Evolutionary conservation across 177 flowering plant genomes (phyloP).

Genomic region (Vitis hybrid): DNA sequence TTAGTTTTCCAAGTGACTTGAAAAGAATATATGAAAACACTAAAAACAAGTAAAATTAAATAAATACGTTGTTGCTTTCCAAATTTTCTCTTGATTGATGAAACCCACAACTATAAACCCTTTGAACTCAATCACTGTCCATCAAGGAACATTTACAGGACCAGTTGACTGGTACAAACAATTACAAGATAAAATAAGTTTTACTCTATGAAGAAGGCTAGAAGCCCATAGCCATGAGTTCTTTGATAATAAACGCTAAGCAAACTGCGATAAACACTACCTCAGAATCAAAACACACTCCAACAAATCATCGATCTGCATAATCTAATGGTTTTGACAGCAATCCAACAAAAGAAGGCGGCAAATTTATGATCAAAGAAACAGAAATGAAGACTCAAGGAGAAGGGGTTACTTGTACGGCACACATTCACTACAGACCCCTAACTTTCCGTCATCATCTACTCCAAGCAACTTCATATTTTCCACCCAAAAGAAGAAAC

Average conservation of each 20-base stretch:
- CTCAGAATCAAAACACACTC: background rate
- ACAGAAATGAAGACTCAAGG: conserved; percentile 6
- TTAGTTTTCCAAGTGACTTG: background rate
- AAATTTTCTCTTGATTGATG: background rate
- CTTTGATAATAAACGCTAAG: too few species aligned
- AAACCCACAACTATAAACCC: background rate
- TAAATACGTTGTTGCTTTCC: too few species aligned
- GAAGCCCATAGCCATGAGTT: too few species aligned
- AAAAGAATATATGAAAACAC: background rate
- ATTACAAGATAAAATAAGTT: too few species aligned
- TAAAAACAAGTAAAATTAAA: background rate
- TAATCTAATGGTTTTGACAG: background rate
- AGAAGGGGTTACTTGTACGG: conserved; percentile 33
- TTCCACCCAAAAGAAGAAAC: background rate
- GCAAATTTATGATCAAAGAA: background rate
- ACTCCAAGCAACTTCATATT: conserved; percentile 7
- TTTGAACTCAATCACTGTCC: background rate
- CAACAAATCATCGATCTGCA: background rate
- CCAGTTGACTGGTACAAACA: too few species aligned
- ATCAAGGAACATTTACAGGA: too few species aligned
- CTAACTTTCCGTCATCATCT: conserved; percentile 11
- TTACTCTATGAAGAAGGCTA: too few species aligned
- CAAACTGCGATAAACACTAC: background rate
- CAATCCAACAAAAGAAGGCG: background rate
- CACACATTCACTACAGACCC: conserved; percentile 30